Evolutionary conservation across 331 rosid species (phyloP).

Genomic region (Saraca asoca): DNA sequence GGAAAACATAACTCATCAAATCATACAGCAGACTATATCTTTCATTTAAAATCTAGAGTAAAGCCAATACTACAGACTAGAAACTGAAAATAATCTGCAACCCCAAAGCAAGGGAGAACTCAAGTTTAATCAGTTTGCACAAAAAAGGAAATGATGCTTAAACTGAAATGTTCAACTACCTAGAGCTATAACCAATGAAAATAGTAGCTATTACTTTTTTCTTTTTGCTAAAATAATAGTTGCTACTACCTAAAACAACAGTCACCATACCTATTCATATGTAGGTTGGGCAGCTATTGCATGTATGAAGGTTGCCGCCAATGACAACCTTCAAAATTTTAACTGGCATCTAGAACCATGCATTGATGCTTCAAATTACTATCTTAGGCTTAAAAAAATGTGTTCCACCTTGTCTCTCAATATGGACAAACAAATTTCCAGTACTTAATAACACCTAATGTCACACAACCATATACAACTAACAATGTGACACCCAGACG

Average conservation of each 20-base stretch:
- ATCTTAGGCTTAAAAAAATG: slow-evolving; percentile 36
- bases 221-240: too few relatives aligned
- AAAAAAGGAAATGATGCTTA: slow-evolving; percentile 5
- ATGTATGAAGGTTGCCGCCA: slow-evolving; percentile 54
- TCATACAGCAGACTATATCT: slow-evolving; percentile 16
- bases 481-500: slow-evolving; percentile 29
- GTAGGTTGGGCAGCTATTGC: slow-evolving; percentile 36
- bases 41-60: not conserved
- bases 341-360: slow-evolving; percentile 21
- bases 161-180: slow-evolving; percentile 13
- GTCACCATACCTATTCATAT: slow-evolving; percentile 14
- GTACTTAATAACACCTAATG: slow-evolving; percentile 40
- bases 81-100: slow-evolving; percentile 13
- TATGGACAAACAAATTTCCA: slow-evolving; percentile 29
- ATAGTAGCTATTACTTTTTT: too few relatives aligned
- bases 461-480: slow-evolving; percentile 27
- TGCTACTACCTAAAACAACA: not conserved
- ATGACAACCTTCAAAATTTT: slow-evolving; percentile 41
- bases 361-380: slow-evolving; percentile 42
- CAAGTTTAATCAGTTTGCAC: slow-evolving; percentile 6
- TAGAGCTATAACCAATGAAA: too few relatives aligned
- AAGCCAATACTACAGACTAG: not conserved
- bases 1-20: not conserved
- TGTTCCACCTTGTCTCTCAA: slow-evolving; percentile 39
- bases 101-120: slow-evolving; percentile 11